Conservation (phyloP, 345 rosid species). For the Brassica nigra region DNA sequence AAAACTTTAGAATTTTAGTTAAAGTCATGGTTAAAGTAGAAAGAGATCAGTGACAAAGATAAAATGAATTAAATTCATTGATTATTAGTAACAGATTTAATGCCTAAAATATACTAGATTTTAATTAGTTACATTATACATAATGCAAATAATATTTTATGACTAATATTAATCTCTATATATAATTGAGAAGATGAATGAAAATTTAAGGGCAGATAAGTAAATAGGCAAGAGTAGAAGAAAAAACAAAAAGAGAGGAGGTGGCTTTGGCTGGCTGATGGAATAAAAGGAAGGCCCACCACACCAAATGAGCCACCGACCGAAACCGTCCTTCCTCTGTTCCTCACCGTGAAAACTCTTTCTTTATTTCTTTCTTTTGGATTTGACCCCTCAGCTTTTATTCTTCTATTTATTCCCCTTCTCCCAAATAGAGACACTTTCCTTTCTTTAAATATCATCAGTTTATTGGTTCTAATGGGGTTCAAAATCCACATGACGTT, state of each 20-base stretch:
- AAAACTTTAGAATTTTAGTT: background rate
- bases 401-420: constrained; percentile 2
- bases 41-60: background rate
- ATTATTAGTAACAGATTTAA: background rate
- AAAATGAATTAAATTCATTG: background rate
- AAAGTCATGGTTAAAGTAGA: background rate
- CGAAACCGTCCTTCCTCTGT: constrained; percentile 74
- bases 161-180: background rate
- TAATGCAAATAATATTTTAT: background rate
- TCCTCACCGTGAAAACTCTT: constrained; percentile 1
- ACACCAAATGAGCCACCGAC: constrained; percentile 47
- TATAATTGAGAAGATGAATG: background rate
- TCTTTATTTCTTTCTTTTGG: constrained; percentile 11
- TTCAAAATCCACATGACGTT: constrained; percentile 22
- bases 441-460: no score
- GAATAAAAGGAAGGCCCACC: constrained; percentile 43
- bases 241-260: constrained; percentile 35
- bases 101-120: background rate
- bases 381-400: constrained; percentile 40
- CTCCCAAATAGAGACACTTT: background rate
- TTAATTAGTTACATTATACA: background rate
- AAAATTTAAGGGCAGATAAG: constrained; percentile 33
- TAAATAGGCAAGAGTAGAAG: constrained; percentile 22
- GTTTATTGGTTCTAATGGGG: background rate
- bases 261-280: constrained; percentile 43